phyloP scores from a whole-genome alignment of 106 monocot species.

The Acorus calamus region DNA sequence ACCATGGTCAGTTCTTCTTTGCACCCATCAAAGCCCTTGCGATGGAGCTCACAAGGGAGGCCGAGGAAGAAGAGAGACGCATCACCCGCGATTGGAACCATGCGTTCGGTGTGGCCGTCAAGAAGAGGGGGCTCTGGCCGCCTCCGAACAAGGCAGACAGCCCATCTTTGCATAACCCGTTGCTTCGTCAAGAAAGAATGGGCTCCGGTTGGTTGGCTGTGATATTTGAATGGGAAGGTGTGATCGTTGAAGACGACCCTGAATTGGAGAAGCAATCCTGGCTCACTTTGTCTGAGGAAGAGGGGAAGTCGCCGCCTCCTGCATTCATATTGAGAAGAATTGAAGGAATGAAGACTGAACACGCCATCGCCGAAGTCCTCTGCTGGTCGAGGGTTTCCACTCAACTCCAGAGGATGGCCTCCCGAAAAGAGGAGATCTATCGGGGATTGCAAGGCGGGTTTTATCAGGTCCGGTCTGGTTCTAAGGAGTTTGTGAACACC shows the following conservation, averaged over 20 bases:
- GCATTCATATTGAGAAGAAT: conserved; percentile 58
- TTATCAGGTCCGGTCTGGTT: conserved; percentile 49
- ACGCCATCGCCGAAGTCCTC: conserved; percentile 85
- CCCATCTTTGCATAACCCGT: conserved; percentile 67
- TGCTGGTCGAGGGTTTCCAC: conserved; percentile 87
- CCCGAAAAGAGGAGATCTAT: conserved; percentile 65
- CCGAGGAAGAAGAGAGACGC: conserved; percentile 14
- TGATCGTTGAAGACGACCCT: conserved; percentile 70
- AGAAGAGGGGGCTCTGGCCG: conserved; percentile 31
- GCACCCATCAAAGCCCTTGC: conserved; percentile 35
- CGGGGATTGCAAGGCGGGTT: conserved; percentile 38
- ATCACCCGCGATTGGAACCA: conserved; percentile 22
- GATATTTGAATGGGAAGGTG: conserved; percentile 90
- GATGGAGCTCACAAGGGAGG: conserved; percentile 55
- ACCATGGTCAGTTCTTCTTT: not conserved
- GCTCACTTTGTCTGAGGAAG: conserved; percentile 58
- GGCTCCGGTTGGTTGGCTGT: conserved; percentile 88
- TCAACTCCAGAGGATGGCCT: conserved; percentile 46
- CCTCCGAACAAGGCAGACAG: conserved; percentile 69
- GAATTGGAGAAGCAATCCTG: conserved; percentile 64
- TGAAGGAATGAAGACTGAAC: conserved; percentile 95
- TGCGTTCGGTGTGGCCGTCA: conserved; percentile 1
- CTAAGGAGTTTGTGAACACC: conserved; percentile 58
- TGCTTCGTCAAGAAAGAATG: conserved; percentile 72
- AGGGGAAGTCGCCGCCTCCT: conserved; percentile 69